These are phyloP conservation scores for Pseudoperonospora humuli DNA, from an alignment of 352 stramenopile species.

Conservation along the genomic window DNA sequence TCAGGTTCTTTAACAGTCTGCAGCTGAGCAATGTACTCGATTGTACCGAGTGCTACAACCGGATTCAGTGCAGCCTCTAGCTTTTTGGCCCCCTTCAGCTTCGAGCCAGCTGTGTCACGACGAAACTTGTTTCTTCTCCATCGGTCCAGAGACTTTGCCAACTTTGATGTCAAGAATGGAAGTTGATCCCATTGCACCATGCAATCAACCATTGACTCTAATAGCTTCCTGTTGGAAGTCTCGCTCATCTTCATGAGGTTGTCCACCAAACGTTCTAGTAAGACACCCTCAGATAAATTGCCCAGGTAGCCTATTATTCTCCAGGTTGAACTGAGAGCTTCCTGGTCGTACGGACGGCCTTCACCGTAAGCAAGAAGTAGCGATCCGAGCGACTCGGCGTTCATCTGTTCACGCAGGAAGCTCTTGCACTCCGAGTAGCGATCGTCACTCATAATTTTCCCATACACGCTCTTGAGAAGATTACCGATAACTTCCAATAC, in stretches of 20 bases:
- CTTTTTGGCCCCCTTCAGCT: conserved; percentile 34
- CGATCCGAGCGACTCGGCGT: conserved; percentile 46
- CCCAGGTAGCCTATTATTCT: conserved; percentile 63
- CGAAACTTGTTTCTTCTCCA: conserved; percentile 49
- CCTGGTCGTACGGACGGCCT: conserved; percentile 48
- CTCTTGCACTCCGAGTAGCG: conserved; percentile 67
- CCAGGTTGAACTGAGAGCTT: conserved; percentile 68
- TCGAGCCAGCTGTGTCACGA: conserved; percentile 7
- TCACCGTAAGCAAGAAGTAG: conserved; percentile 60
- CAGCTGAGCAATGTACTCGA: conserved; percentile 59
- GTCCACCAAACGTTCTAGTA: conserved; percentile 53
- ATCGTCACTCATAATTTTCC: conserved; percentile 60
- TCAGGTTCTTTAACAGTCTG: conserved; percentile 38
- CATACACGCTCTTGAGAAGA: conserved; percentile 62
- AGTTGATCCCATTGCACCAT: conserved; percentile 71
- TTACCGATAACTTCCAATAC: conserved; percentile 68
- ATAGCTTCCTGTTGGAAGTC: conserved; percentile 56
- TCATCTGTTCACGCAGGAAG: conserved; percentile 66
- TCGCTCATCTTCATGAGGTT: conserved; percentile 72
- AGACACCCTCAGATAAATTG: conserved; percentile 43
- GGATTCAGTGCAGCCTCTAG: conserved; percentile 32
- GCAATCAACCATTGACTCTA: conserved; percentile 77
- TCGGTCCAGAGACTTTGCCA: conserved; percentile 48
- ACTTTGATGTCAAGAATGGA: conserved; percentile 48
- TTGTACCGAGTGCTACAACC: conserved; percentile 49